A percentile compares a stretch with the other conserved stretches of the same genome.
Evolutionary conservation across 2,329 filamentous ascomycete species (phyloP).

Genomic region (Aphanoascus verrucosus): DNA sequence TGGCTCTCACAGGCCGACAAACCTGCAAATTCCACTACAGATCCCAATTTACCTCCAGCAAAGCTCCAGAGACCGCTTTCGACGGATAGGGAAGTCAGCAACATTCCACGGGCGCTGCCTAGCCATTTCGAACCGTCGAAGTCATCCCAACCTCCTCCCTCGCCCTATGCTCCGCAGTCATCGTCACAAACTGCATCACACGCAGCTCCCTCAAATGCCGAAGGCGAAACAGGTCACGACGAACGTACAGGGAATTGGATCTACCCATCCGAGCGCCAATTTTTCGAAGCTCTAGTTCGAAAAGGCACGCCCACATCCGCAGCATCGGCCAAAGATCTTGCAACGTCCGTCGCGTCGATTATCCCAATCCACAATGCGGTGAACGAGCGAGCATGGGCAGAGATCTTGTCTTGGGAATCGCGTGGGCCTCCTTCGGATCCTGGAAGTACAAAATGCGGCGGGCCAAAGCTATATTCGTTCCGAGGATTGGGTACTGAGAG

Average conservation of each 20-base stretch:
- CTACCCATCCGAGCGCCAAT: slow-evolving; percentile 93
- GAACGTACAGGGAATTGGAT: slow-evolving; percentile 77
- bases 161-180: slow-evolving; percentile 22
- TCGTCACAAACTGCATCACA: slow-evolving; percentile 23
- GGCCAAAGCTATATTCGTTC: slow-evolving; percentile 75
- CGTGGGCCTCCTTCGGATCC: slow-evolving; percentile 46
- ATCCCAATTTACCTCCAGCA: slow-evolving; percentile 18
- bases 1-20: slow-evolving; percentile 50
- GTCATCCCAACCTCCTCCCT: slow-evolving; percentile 20
- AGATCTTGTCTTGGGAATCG: slow-evolving; percentile 82
- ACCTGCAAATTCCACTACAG: slow-evolving; percentile 17
- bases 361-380: slow-evolving; percentile 98
- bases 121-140: slow-evolving; percentile 13
- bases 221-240: slow-evolving; percentile 65
- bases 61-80: slow-evolving; percentile 43
- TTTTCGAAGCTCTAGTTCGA: slow-evolving; percentile 91
- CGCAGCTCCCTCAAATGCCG: slow-evolving; percentile 55
- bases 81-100: slow-evolving; percentile 62
- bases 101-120: slow-evolving; percentile 57
- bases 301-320: slow-evolving; percentile 60
- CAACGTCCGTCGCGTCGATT: slow-evolving; percentile 74
- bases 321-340: slow-evolving; percentile 34
- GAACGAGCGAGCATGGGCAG: slow-evolving; percentile 88
- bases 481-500: slow-evolving; percentile 49
- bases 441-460: slow-evolving; percentile 57